A percentile compares a stretch with the other conserved stretches of the same genome.
Conservation (phyloP, 2,329 filamentous ascomycete species). For the Rutstroemia sp. region DNA sequence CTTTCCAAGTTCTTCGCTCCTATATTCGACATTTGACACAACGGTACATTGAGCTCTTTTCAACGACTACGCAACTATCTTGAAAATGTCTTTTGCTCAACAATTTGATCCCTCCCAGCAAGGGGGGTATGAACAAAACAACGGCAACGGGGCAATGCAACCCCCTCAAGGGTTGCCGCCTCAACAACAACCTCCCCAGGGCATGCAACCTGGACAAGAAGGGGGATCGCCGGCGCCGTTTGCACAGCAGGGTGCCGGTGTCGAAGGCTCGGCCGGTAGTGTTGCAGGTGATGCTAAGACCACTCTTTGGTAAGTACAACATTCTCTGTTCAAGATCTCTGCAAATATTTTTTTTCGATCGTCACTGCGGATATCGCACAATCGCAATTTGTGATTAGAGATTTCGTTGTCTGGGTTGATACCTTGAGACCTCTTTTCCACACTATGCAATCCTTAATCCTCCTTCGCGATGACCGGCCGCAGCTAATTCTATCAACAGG, state of each 20-base stretch:
- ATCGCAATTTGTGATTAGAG: background rate
- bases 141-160: constrained; percentile 34
- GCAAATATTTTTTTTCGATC: constrained; percentile 31
- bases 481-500: constrained; percentile 42
- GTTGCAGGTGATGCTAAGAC: constrained; percentile 45
- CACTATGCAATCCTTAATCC: too few species aligned
- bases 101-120: constrained; percentile 54
- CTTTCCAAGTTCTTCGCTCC: background rate
- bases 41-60: background rate
- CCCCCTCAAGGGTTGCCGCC: constrained; percentile 41
- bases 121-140: constrained; percentile 41
- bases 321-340: background rate
- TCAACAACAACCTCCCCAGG: constrained; percentile 21
- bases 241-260: constrained; percentile 34
- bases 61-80: background rate
- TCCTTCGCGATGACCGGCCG: too few species aligned
- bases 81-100: background rate
- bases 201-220: constrained; percentile 45
- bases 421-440: too few species aligned
- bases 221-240: constrained; percentile 47
- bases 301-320: constrained; percentile 41
- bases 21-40: background rate
- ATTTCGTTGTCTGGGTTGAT: too few species aligned
- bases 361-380: constrained; percentile 19
- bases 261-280: constrained; percentile 29